Conservation (phyloP, 106 monocot species). For the Allium sativum region DNA sequence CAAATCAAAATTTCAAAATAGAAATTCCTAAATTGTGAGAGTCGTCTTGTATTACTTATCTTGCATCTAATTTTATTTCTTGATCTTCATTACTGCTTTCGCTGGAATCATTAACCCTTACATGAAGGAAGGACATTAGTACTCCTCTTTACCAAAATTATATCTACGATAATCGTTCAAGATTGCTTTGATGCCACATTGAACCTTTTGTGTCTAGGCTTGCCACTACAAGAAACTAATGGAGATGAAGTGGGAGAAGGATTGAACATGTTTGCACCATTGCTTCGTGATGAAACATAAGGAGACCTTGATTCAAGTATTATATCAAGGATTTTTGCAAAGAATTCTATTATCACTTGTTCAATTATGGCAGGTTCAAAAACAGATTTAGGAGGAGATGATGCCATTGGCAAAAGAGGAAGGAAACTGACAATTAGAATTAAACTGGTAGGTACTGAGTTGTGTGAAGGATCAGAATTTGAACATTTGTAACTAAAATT, state of each 20-base stretch:
- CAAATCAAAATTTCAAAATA: too few relatives aligned
- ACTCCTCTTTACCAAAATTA: conserved; percentile 20
- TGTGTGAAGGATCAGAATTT: too few relatives aligned
- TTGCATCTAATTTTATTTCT: too few relatives aligned
- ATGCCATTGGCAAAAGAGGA: neutral
- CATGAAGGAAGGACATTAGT: conserved; percentile 1
- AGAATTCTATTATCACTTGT: conserved; percentile 74
- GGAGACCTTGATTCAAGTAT: conserved; percentile 67
- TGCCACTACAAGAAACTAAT: conserved; percentile 19
- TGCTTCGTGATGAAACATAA: conserved; percentile 60
- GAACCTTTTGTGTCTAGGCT: conserved; percentile 61
- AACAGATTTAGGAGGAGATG: conserved; percentile 16
- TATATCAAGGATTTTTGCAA: conserved; percentile 61
- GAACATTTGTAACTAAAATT: too few relatives aligned
- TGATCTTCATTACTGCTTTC: too few relatives aligned
- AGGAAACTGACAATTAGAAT: too few relatives aligned
- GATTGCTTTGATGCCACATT: conserved; percentile 66
- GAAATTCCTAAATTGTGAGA: too few relatives aligned
- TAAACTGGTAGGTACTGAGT: too few relatives aligned
- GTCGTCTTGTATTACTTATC: too few relatives aligned
- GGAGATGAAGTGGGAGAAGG: conserved; percentile 20
- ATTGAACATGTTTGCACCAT: conserved; percentile 17
- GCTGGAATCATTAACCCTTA: too few relatives aligned
- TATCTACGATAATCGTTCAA: conserved; percentile 58
- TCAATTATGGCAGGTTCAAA: conserved; percentile 47